Evolutionary conservation across 192 early-diverging fungal genomes (phyloP), one percentile per base, ranked within the genome.

Genomic region (Umbelopsis sp.): DNA sequence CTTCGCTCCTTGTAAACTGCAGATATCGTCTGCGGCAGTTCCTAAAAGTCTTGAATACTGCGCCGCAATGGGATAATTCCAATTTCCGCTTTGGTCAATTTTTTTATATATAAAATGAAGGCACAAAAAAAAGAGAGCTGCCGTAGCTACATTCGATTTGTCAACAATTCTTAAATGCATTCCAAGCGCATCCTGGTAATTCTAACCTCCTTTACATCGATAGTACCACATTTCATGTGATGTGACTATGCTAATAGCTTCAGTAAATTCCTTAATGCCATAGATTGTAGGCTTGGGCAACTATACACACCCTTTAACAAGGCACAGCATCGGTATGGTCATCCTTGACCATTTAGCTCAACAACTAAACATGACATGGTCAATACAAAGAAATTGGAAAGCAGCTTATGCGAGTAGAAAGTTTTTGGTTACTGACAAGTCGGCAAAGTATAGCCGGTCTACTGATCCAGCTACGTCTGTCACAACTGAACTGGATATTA

Each of bases 271-370:
- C 47, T n/a, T 49, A 21, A 49, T 47, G 2, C 0, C 47, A 21
- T 47, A 88, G 86, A 72, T 93, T 36, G 88, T 90, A 24, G 92
- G 92, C 20, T 81, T 94, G 20, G 92, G 92, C 45, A 94, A 94
- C 81, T 74, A 87, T 50, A 82, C 80, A 14, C 82, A 83, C 26
- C 87, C 89, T 20, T 71, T 83, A 31, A 92, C 91, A 8, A 76
- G 92, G 38, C 92, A 94, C 73, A 92, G 87, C 68, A 86, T 92
- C 4, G 92, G 92, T 9, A 88, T 91, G 86, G 83, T 90, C 82
- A 79, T 88, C 25, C 56, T 92, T 9, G 87, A 94, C 71, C 54
- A 71, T 25, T 68, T 88, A 32, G 88, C 86, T 16, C 44, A 79
- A 12, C 67, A 81, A 6, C 73, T 79, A n/a, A 70, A 83, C 26